These are phyloP conservation scores for Medicago lupulina DNA, from an alignment of 306 rosid species.

Conservation along the genomic window DNA sequence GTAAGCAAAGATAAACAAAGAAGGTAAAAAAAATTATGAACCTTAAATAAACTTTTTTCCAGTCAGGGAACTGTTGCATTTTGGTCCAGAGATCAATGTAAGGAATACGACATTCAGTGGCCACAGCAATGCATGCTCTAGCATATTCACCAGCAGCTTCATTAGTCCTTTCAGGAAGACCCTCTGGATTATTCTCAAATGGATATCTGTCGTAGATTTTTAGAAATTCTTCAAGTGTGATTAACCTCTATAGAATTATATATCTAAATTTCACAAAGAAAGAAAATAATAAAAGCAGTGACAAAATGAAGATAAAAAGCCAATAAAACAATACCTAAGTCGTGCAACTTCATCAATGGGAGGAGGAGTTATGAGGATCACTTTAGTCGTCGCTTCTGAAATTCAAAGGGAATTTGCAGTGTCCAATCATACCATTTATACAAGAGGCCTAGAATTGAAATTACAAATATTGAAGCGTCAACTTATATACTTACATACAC, in stretches of 20 bases:
- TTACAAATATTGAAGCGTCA: background rate
- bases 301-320: conserved; percentile 19
- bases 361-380: conserved; percentile 83
- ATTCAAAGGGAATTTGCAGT: conserved; percentile 32
- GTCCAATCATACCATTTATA: conserved; percentile 1
- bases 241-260: background rate
- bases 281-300: background rate
- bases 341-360: conserved; percentile 86
- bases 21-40: conserved; percentile 1
- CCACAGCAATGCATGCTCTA: conserved; percentile 66
- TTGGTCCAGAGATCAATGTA: conserved; percentile 72
- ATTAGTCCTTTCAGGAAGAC: conserved; percentile 87
- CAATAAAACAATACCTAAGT: conserved; percentile 54
- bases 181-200: conserved; percentile 59
- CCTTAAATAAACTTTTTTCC: conserved; percentile 70
- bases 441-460: conserved; percentile 21
- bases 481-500: too few relatives aligned
- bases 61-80: conserved; percentile 71
- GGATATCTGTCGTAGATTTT: conserved; percentile 55
- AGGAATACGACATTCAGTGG: conserved; percentile 61
- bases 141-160: conserved; percentile 82
- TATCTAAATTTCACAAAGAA: background rate
- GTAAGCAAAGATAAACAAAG: background rate
- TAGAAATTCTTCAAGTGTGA: background rate
- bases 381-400: conserved; percentile 63